Evolutionary conservation across 2,329 filamentous ascomycete species (phyloP).

Genomic region (Thermomyces lanuginosus): DNA sequence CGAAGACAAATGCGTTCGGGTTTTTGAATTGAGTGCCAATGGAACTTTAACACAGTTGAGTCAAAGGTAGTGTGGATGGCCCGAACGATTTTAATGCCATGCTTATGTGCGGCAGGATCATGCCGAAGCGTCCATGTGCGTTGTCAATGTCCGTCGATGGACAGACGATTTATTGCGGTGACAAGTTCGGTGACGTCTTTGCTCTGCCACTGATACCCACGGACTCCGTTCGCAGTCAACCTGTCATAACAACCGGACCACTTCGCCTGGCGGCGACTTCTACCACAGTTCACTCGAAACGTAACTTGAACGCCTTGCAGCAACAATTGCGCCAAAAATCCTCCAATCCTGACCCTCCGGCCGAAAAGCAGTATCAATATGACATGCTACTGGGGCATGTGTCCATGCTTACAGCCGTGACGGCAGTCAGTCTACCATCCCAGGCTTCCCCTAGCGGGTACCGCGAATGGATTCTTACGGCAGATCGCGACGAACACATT

Average conservation of each 20-base stretch:
- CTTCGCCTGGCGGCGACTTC: conserved; percentile 31
- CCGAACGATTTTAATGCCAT: neutral
- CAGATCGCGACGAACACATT: conserved; percentile 68
- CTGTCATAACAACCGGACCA: too few relatives aligned
- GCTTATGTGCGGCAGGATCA: conserved; percentile 37
- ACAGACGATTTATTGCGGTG: conserved; percentile 60
- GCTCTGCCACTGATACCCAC: conserved; percentile 53
- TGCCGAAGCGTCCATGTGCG: conserved; percentile 80
- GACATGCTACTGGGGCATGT: conserved; percentile 79
- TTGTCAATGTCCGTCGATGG: conserved; percentile 54
- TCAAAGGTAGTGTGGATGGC: conserved; percentile 42
- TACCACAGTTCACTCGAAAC: conserved; percentile 45
- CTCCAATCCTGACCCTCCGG: conserved; percentile 22
- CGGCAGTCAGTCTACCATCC: conserved; percentile 34
- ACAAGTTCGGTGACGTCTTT: conserved; percentile 97
- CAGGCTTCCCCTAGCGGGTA: conserved; percentile 30
- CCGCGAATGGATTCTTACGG: conserved; percentile 48
- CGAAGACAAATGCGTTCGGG: conserved; percentile 83
- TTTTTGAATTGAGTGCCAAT: conserved; percentile 51
- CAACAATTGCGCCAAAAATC: conserved; percentile 36
- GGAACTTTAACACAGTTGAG: conserved; percentile 52
- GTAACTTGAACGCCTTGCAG: conserved; percentile 42
- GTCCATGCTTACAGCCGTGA: conserved; percentile 73
- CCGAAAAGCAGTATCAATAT: conserved; percentile 64
- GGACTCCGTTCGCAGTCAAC: too few relatives aligned